Conservation (phyloP, 2,329 filamentous ascomycete species). For the Trichoderma sp. region DNA sequence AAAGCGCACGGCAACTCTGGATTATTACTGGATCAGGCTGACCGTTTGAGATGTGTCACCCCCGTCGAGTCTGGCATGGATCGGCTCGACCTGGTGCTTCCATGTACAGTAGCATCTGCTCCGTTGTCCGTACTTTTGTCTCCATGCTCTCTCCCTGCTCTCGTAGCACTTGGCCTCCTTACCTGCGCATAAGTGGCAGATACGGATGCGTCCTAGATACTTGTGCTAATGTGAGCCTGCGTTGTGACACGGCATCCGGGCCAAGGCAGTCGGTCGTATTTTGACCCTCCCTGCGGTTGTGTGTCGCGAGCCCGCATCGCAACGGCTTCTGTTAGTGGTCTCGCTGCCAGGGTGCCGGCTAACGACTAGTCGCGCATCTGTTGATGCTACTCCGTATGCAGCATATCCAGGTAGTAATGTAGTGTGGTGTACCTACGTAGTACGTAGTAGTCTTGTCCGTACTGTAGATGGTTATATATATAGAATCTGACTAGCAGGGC, state of each 20-base stretch:
- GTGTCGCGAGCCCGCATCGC: background rate
- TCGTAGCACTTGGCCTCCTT: background rate
- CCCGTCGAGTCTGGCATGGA: conserved; percentile 10
- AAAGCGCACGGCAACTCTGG: background rate
- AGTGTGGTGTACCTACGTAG: no score
- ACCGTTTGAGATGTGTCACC: conserved; percentile 7
- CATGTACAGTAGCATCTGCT: conserved; percentile 2
- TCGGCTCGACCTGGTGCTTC: conserved; percentile 10
- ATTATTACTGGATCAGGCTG: conserved; percentile 11
- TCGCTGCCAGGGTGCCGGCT: background rate
- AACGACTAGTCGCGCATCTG: background rate
- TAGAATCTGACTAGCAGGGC: background rate
- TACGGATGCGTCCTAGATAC: conserved; percentile 2
- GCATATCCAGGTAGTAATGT: background rate
- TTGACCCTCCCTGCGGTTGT: background rate
- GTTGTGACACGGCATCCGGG: background rate
- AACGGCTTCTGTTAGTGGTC: background rate
- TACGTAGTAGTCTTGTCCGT: no score
- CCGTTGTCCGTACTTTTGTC: conserved; percentile 8
- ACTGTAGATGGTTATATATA: background rate
- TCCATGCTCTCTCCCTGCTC: background rate
- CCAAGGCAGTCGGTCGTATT: background rate
- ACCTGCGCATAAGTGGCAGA: conserved; percentile 7
- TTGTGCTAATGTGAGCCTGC: background rate
- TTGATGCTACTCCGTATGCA: background rate